A percentile compares a stretch with the other conserved stretches of the same genome.
phyloP scores from a whole-genome alignment of 768 basidiomycete species.

The Hericium alpestre region DNA sequence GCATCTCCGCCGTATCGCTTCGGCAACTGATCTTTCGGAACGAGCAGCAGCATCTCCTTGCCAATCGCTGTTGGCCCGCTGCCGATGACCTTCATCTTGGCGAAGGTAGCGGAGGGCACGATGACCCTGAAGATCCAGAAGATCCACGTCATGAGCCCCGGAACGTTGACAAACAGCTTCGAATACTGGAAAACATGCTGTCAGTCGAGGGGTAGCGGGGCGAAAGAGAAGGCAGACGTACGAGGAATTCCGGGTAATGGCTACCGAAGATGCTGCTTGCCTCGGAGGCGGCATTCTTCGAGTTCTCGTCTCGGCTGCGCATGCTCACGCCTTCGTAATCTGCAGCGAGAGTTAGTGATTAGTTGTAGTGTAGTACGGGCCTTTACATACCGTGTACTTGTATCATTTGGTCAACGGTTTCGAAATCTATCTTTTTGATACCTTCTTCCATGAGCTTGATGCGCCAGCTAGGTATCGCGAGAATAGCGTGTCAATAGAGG shows the following conservation, averaged over 20 bases:
- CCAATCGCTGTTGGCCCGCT: conserved; percentile 46
- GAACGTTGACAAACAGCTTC: conserved; percentile 80
- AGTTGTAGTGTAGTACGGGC: background rate
- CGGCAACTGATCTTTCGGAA: conserved; percentile 51
- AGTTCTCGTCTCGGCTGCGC: conserved; percentile 56
- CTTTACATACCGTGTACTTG: conserved; percentile 13
- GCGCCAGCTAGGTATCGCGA: conserved; percentile 47
- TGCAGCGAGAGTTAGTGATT: conserved; percentile 16
- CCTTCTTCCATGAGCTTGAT: conserved; percentile 67
- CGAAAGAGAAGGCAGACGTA: conserved; percentile 20
- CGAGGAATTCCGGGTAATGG: conserved; percentile 75
- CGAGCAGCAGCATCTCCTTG: conserved; percentile 46
- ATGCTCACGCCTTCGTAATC: conserved; percentile 70
- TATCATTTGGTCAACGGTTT: conserved; percentile 33
- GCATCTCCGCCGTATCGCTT: conserved; percentile 59
- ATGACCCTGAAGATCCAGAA: conserved; percentile 78
- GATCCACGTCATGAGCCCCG: conserved; percentile 65
- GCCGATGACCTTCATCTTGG: conserved; percentile 75
- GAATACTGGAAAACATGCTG: conserved; percentile 31
- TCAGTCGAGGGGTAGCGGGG: background rate
- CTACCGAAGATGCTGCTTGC: conserved; percentile 64
- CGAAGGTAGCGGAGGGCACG: conserved; percentile 59
- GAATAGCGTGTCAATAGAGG: background rate
- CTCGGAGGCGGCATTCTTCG: conserved; percentile 68
- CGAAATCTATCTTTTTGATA: conserved; percentile 56